These are phyloP conservation scores for Xylaria sp. DNA, from an alignment of 2,329 filamentous ascomycete genomes.

Conservation along the genomic window DNA sequence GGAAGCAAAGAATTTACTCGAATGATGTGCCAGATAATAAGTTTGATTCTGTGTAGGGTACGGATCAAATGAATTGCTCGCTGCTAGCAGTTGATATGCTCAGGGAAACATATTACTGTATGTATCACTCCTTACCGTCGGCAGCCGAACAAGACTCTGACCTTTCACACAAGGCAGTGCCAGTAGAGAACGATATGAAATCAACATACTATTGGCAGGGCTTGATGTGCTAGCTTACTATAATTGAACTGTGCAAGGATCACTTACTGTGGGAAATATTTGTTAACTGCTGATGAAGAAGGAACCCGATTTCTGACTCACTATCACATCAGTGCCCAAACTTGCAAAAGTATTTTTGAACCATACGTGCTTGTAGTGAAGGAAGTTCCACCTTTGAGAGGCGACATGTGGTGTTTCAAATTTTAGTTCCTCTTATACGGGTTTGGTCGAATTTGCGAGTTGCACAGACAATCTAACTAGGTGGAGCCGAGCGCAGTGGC, in stretches of 20 bases:
- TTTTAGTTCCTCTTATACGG: background rate
- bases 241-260: background rate
- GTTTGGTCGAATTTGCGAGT: background rate
- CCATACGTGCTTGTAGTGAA: background rate
- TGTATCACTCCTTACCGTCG: background rate
- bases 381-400: background rate
- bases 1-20: background rate
- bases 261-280: background rate
- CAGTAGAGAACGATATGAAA: background rate
- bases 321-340: background rate
- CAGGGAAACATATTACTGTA: background rate
- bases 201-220: background rate
- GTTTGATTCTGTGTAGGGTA: background rate
- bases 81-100: background rate
- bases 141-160: background rate
- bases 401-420: background rate
- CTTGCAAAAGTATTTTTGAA: background rate
- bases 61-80: background rate
- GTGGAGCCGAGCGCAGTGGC: slow-evolving; percentile 1
- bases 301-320: background rate
- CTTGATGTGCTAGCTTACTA: background rate
- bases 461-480: background rate
- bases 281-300: background rate
- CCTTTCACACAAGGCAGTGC: background rate
- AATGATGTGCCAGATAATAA: background rate